Percentiles rank a stretch among this genome's conserved stretches.
Conservation (phyloP, 2,329 filamentous ascomycete genomes). For the Phialophora expanda region DNA sequence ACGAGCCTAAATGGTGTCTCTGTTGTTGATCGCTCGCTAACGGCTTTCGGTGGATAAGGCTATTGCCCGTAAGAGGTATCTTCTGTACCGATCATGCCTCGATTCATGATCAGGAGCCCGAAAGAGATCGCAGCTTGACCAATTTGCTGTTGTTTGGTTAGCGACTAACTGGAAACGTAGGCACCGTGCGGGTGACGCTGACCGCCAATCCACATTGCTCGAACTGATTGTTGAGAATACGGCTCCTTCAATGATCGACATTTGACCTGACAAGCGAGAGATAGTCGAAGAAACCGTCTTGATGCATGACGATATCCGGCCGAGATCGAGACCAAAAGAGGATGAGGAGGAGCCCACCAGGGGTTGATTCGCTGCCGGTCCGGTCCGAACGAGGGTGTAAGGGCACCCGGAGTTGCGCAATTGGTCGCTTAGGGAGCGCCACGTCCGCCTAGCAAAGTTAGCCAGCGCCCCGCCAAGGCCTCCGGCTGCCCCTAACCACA, state of each 20-base stretch:
- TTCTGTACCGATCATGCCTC: slow-evolving; percentile 3
- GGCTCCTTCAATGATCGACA: not conserved
- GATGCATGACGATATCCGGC: not conserved
- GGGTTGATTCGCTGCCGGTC: not conserved
- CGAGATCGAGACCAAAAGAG: not conserved
- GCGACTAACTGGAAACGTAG: not conserved
- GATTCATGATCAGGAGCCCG: slow-evolving; percentile 1
- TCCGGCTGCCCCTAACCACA: not conserved
- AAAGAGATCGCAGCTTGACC: slow-evolving; percentile 8
- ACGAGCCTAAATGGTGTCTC: not conserved
- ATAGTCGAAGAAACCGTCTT: slow-evolving; percentile 8
- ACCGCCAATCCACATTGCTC: not conserved
- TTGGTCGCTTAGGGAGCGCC: not conserved
- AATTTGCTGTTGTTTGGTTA: slow-evolving; percentile 2
- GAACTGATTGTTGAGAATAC: not conserved
- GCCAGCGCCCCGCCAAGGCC: not conserved
- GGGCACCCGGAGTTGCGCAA: not conserved
- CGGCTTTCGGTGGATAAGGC: not conserved
- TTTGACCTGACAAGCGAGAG: slow-evolving; percentile 7
- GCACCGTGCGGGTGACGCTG: not conserved
- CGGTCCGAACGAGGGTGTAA: not conserved
- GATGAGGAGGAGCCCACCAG: not conserved
- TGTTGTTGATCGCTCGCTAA: slow-evolving; percentile 8
- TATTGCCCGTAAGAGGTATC: not conserved
- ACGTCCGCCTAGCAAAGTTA: not conserved